phyloP scores from a whole-genome alignment of 139 green algal genomes.

The Chlorokybus atmophyticus region DNA sequence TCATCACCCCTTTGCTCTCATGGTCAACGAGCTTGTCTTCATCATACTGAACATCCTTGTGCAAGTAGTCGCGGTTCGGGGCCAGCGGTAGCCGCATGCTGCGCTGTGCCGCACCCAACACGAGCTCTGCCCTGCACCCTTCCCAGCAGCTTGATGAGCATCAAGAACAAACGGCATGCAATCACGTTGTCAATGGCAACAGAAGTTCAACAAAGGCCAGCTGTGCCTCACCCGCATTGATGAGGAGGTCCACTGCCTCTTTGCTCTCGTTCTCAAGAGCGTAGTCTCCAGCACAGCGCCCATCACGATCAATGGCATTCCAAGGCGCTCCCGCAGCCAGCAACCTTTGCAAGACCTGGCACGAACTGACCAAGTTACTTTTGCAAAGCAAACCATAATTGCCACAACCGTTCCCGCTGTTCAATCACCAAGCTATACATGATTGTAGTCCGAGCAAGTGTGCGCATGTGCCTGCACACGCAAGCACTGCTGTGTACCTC shows the following conservation, averaged over 20 bases:
- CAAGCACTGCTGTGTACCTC: too few relatives aligned
- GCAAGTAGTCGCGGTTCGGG: constrained; percentile 22
- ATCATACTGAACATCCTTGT: constrained; percentile 28
- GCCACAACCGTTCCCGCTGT: too few relatives aligned
- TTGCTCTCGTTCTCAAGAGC: constrained; percentile 20
- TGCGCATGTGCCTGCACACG: too few relatives aligned
- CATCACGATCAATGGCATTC: constrained; percentile 44
- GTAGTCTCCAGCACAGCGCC: constrained; percentile 53
- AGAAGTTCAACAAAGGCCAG: not conserved
- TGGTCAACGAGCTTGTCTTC: constrained; percentile 55
- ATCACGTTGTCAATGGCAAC: too few relatives aligned
- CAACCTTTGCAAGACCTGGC: constrained; percentile 39
- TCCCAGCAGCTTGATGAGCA: constrained; percentile 1
- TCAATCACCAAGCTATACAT: too few relatives aligned
- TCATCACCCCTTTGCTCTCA: constrained; percentile 86
- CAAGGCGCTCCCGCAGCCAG: constrained; percentile 43
- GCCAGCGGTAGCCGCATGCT: not conserved
- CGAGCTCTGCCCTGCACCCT: constrained; percentile 26
- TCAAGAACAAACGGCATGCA: too few relatives aligned
- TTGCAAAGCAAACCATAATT: too few relatives aligned
- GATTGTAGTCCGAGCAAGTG: too few relatives aligned
- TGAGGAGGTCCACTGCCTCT: constrained; percentile 22
- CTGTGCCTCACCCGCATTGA: constrained; percentile 30
- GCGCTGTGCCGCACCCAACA: constrained; percentile 31
- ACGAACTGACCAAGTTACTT: constrained; percentile 9